Evolutionary conservation across 176 grass and related monocot species (phyloP).

Genomic region (Bromus sterilis): DNA sequence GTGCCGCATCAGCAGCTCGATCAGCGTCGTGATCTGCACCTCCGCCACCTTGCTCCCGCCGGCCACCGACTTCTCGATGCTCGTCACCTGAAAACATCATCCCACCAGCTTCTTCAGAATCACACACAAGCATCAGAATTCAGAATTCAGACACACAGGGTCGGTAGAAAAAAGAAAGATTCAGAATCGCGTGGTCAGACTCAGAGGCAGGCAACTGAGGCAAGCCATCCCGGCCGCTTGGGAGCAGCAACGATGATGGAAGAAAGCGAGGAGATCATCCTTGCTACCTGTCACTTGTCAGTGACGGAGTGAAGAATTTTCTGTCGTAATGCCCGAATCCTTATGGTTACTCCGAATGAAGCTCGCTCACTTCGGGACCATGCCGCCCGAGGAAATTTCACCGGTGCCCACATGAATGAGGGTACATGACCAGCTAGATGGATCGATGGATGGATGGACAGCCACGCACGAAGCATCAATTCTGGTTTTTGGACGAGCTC

Average conservation of each 20-base stretch:
- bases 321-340: not conserved
- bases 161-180: not conserved
- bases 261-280: constrained; percentile 13
- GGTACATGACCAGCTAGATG: not conserved
- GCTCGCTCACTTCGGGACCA: constrained; percentile 31
- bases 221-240: not conserved
- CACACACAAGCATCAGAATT: not conserved
- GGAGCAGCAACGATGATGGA: constrained; percentile 20
- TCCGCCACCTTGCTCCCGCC: constrained; percentile 81
- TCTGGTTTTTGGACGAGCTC: not conserved
- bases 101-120: constrained; percentile 4
- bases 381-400: constrained; percentile 14
- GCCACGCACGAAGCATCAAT: not conserved
- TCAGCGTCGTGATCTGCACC: constrained; percentile 91
- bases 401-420: not conserved
- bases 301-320: not conserved
- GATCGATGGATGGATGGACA: not conserved
- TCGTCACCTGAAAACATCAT: constrained; percentile 32
- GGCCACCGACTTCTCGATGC: constrained; percentile 69
- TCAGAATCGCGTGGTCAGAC: not conserved
- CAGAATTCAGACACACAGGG: too few relatives aligned
- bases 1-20: constrained; percentile 90
- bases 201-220: not conserved
- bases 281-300: constrained; percentile 18
- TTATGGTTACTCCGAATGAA: constrained; percentile 13